phyloP scores from a whole-genome alignment of 345 rosid genomes.

The Eutrema japonicum region DNA sequence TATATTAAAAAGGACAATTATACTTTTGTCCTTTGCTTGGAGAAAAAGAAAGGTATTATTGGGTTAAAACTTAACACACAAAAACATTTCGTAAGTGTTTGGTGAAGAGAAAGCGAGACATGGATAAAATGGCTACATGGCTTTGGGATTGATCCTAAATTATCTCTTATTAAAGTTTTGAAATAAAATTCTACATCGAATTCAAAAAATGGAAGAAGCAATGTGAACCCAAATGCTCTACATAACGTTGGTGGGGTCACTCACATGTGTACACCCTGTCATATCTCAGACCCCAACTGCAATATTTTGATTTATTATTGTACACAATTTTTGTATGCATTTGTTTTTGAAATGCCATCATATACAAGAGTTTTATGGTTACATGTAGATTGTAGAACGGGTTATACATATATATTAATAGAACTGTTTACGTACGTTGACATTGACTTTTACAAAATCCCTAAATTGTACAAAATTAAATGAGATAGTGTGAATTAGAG shows the following conservation, averaged over 20 bases:
- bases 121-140: slow-evolving; percentile 3
- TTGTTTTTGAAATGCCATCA: neutral
- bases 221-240: slow-evolving; percentile 31
- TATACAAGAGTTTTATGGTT: neutral
- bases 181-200: neutral
- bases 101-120: slow-evolving; percentile 9
- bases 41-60: slow-evolving; percentile 27
- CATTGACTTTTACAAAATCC: neutral
- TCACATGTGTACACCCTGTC: slow-evolving; percentile 45
- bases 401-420: neutral
- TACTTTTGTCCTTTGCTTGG: slow-evolving; percentile 31
- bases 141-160: slow-evolving; percentile 15
- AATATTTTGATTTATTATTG: slow-evolving; percentile 27
- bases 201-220: neutral
- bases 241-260: slow-evolving; percentile 37
- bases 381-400: neutral
- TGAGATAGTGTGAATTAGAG: slow-evolving; percentile 1
- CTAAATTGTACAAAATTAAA: neutral
- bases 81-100: neutral
- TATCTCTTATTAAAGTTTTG: neutral
- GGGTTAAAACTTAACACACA: neutral
- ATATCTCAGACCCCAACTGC: slow-evolving; percentile 30
- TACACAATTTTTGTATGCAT: neutral
- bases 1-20: neutral
- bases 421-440: neutral